These are phyloP conservation scores for Solanum rostratum DNA, from an alignment of 257 asterid genomes.

Conservation along the genomic window DNA sequence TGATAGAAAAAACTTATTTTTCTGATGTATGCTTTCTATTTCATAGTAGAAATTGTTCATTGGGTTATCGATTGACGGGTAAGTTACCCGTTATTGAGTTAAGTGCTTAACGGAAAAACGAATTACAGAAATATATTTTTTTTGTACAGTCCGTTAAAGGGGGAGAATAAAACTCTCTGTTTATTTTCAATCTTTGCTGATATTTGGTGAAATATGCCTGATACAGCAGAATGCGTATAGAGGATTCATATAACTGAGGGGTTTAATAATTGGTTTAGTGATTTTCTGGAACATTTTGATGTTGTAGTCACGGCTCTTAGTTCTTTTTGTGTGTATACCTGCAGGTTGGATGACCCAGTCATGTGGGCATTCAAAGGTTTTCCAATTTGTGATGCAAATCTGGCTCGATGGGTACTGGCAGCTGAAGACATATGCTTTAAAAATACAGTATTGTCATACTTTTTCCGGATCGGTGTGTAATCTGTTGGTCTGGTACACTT, in stretches of 20 bases:
- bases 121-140: neutral
- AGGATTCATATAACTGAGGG: neutral
- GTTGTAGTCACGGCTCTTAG: neutral
- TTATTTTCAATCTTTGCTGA: neutral
- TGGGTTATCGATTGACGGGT: neutral
- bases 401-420: constrained; percentile 88
- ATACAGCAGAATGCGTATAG: neutral
- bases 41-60: neutral
- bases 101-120: neutral
- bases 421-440: constrained; percentile 97
- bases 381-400: constrained; percentile 51
- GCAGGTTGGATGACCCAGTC: constrained; percentile 92
- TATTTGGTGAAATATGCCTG: neutral
- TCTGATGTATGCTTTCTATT: neutral
- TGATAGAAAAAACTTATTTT: neutral
- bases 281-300: neutral
- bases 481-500: constrained; percentile 7
- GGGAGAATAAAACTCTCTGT: neutral
- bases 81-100: neutral
- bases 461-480: constrained; percentile 79
- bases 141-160: neutral
- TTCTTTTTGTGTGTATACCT: neutral
- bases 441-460: constrained; percentile 57
- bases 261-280: neutral
- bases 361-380: constrained; percentile 91